Evolutionary conservation across 1,284 basidiomycete genomes (phyloP).

Genomic region (Volvariella surrecta): DNA sequence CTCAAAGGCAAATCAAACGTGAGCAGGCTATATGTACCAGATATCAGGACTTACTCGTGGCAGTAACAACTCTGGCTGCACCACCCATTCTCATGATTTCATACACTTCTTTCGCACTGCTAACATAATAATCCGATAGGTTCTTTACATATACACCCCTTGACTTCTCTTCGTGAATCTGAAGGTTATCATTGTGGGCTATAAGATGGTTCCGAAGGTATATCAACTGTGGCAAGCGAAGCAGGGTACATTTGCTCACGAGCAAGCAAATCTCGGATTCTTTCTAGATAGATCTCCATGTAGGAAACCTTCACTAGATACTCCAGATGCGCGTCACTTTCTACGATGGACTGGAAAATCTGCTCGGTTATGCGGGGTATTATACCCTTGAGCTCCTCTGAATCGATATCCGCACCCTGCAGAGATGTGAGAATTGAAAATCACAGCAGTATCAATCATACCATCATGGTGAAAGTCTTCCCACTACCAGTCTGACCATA

Average conservation of each 20-base stretch:
- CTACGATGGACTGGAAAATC: conserved; percentile 96
- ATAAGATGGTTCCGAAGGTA: conserved; percentile 7
- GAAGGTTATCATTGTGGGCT: conserved; percentile 98
- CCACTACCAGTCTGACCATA: conserved; percentile 99
- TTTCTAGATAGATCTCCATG: conserved; percentile 99
- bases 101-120: conserved; percentile 93
- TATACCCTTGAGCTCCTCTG: conserved; percentile 86
- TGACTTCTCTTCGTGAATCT: conserved; percentile 97
- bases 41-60: conserved; percentile 64
- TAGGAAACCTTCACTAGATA: conserved; percentile 99
- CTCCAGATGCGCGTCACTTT: conserved; percentile 92
- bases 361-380: conserved; percentile 99
- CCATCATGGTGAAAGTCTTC: conserved; percentile 98
- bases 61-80: conserved; percentile 84
- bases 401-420: conserved; percentile 96
- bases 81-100: conserved; percentile 99
- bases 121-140: conserved; percentile 97
- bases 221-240: conserved; percentile 3
- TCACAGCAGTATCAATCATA: conserved; percentile 22
- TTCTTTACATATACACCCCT: conserved; percentile 98
- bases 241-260: conserved; percentile 52
- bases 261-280: conserved; percentile 91
- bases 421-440: background rate
- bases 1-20: conserved; percentile 32
- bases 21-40: conserved; percentile 2